Evolutionary conservation across 225 moss, liverwort and hornwort species (phyloP), one percentile per base, ranked within the genome.

Genomic region (Sphagnum contortum): DNA sequence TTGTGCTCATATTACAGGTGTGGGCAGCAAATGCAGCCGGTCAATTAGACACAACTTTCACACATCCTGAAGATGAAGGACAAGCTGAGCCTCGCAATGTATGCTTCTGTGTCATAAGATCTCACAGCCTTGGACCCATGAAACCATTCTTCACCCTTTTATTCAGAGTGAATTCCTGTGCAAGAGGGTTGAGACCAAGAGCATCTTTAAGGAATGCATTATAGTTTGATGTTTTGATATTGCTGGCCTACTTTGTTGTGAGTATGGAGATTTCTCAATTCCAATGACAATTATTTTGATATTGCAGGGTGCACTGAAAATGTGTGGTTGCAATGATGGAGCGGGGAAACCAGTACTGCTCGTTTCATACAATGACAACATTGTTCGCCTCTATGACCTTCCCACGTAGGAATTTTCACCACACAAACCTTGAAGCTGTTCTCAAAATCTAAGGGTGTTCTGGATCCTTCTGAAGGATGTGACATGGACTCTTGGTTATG

Each of bases 301-400:
- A 54, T 68, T 69, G 69, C 84, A 89, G 88, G 94, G 95, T 47
- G 88, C 90, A 7, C 64, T 96, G 79, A 86, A 76, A 44, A 87
- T 96, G 88, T 83, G 90, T 69, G 96, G 96, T 57, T 87, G 84
- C 44, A 73, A 81, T 58, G 92, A 96, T 74, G 72, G 76, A 68
- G 58, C 72, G 5, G 83, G 85, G 49, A 96, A 96, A 70, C 86
- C 96, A 2, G 90, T 96, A 48, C 73, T 96, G 4, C 67, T 96
- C 48, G 85, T 85, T 47, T 96, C 96, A 6, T 92, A 96, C 72
- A 96, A 92, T 71, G 92, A 96, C 79, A 96, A 96, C 56, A 82
- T 77, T 50, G 83, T 89, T 71, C 90, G 83, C 54, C 88, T 96
- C 50, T 96, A 90, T 74, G 96, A 92, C 70, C 87, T 96, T 13